phyloP scores from a whole-genome alignment of 371 early-diverging fungal genomes.

The Lichtheimia ornata region DNA sequence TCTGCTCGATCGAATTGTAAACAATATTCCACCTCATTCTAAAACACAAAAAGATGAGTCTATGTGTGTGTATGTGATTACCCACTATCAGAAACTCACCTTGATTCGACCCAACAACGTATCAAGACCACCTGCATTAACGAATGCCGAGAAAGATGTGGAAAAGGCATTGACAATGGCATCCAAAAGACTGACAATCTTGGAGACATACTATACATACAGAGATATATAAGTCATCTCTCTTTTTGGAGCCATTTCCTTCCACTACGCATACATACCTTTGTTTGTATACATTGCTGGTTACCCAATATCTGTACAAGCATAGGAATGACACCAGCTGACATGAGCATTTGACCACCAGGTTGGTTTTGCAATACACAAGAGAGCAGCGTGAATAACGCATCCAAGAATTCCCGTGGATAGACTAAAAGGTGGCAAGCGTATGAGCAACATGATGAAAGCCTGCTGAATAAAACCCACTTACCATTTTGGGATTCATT shows the following conservation, averaged over 20 bases:
- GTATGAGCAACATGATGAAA: background rate
- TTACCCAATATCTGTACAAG: conserved; percentile 66
- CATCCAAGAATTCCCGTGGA: conserved; percentile 81
- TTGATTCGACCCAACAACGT: conserved; percentile 76
- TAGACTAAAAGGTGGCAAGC: conserved; percentile 26
- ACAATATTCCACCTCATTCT: conserved; percentile 57
- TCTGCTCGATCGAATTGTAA: conserved; percentile 28
- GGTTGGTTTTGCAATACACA: conserved; percentile 77
- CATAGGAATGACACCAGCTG: conserved; percentile 86
- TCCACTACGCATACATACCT: conserved; percentile 32
- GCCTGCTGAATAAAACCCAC: background rate
- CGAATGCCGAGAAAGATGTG: conserved; percentile 79
- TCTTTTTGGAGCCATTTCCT: background rate
- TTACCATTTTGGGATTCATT: conserved; percentile 43
- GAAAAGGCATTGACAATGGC: conserved; percentile 76
- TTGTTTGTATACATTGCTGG: conserved; percentile 50
- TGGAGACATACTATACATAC: conserved; percentile 57
- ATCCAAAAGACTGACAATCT: conserved; percentile 78
- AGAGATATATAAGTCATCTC: background rate
- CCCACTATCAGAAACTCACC: conserved; percentile 23
- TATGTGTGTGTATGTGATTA: background rate
- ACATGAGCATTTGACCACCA: conserved; percentile 89
- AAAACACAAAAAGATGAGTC: background rate
- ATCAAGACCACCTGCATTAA: conserved; percentile 81
- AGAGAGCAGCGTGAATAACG: conserved; percentile 77